Conservation (phyloP, 2,329 filamentous ascomycete species). For the Aspergillus sergii region DNA sequence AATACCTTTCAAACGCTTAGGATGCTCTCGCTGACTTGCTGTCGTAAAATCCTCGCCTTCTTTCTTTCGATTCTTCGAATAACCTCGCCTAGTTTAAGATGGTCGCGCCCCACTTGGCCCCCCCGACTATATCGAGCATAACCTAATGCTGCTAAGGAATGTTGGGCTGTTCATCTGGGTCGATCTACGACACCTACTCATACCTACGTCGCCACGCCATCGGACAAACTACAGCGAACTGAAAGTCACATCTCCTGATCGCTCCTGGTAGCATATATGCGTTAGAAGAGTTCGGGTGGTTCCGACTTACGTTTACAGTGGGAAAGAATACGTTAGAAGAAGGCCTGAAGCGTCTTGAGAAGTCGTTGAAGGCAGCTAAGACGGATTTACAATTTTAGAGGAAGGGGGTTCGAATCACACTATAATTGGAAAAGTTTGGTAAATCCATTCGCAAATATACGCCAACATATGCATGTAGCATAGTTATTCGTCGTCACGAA, state of each 20-base stretch:
- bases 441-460: too few relatives aligned
- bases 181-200: not conserved
- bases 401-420: too few relatives aligned
- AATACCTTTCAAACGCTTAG: too few relatives aligned
- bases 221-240: not conserved
- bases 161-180: not conserved
- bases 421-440: too few relatives aligned
- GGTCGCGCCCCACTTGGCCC: not conserved
- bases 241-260: not conserved
- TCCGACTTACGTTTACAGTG: not conserved
- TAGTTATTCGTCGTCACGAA: too few relatives aligned
- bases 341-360: not conserved
- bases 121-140: too few relatives aligned
- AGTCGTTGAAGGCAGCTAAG: not conserved
- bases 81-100: not conserved
- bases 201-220: not conserved
- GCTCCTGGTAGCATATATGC: too few relatives aligned
- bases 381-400: not conserved
- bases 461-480: too few relatives aligned
- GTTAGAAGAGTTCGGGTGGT: not conserved
- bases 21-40: too few relatives aligned
- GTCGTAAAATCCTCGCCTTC: too few relatives aligned
- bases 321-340: not conserved
- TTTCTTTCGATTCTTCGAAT: not conserved
- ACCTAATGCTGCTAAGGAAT: not conserved